These are phyloP conservation scores for Aspergillus tamarii DNA, from an alignment of 2,329 filamentous ascomycete species.

Conservation along the genomic window DNA sequence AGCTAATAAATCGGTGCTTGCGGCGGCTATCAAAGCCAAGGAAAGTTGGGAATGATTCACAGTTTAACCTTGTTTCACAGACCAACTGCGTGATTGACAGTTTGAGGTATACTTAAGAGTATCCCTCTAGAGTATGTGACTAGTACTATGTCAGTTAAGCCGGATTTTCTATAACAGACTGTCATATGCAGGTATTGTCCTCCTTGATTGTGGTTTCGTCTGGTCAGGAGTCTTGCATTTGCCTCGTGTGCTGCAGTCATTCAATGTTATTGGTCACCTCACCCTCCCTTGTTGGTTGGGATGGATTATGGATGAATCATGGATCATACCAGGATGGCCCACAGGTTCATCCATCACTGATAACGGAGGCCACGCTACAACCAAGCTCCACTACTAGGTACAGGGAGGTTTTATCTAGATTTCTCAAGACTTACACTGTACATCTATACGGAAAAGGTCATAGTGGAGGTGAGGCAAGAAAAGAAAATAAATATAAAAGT, in stretches of 20 bases:
- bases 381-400: neutral
- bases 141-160: neutral
- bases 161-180: neutral
- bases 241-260: constrained; percentile 1
- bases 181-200: constrained; percentile 3
- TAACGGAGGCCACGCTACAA: constrained; percentile 1
- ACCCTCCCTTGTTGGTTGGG: constrained; percentile 7
- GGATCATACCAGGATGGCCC: constrained; percentile 6
- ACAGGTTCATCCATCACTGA: constrained; percentile 10
- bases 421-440: neutral
- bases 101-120: neutral
- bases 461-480: neutral
- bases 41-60: neutral
- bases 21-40: constrained; percentile 7
- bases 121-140: neutral
- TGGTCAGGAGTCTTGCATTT: neutral
- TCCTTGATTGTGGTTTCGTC: neutral
- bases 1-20: constrained; percentile 2
- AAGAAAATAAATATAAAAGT: neutral
- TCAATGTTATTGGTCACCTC: neutral
- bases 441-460: too few species aligned
- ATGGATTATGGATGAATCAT: constrained; percentile 11
- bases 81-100: neutral
- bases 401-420: neutral
- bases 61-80: neutral